Conservation (phyloP, 306 rosid species). For the Datisca glomerata region DNA sequence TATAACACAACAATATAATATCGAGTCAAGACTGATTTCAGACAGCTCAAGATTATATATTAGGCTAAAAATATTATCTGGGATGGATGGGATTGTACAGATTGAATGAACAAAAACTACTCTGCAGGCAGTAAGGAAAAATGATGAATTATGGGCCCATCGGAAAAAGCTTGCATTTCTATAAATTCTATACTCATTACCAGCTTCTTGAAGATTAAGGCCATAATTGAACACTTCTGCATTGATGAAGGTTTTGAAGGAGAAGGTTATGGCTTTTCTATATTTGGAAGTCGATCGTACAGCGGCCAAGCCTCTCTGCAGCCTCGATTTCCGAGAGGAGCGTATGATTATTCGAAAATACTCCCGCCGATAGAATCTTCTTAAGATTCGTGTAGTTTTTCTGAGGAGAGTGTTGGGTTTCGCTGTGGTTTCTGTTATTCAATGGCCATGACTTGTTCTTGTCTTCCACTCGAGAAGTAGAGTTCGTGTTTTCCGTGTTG, state of each 20-base stretch:
- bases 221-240: too few relatives aligned
- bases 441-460: conserved; percentile 19
- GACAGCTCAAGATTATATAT: conserved; percentile 6
- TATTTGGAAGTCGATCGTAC: conserved; percentile 63
- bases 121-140: too few relatives aligned
- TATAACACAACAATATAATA: too few relatives aligned
- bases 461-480: conserved; percentile 14
- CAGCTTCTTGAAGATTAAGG: too few relatives aligned
- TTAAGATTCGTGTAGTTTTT: conserved; percentile 31
- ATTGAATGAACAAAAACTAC: too few relatives aligned
- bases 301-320: conserved; percentile 48
- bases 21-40: too few relatives aligned
- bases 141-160: not conserved
- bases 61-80: conserved; percentile 9
- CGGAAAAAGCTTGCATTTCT: not conserved
- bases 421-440: conserved; percentile 13
- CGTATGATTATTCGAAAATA: conserved; percentile 17
- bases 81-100: too few relatives aligned
- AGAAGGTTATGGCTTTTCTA: conserved; percentile 7
- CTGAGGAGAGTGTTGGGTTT: conserved; percentile 17
- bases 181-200: too few relatives aligned
- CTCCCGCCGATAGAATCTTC: conserved; percentile 31
- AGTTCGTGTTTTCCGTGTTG: conserved; percentile 14
- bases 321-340: conserved; percentile 31
- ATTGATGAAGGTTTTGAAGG: not conserved